Evolutionary conservation across 1,284 basidiomycete genomes (phyloP).

Genomic region (Boletus mariae): DNA sequence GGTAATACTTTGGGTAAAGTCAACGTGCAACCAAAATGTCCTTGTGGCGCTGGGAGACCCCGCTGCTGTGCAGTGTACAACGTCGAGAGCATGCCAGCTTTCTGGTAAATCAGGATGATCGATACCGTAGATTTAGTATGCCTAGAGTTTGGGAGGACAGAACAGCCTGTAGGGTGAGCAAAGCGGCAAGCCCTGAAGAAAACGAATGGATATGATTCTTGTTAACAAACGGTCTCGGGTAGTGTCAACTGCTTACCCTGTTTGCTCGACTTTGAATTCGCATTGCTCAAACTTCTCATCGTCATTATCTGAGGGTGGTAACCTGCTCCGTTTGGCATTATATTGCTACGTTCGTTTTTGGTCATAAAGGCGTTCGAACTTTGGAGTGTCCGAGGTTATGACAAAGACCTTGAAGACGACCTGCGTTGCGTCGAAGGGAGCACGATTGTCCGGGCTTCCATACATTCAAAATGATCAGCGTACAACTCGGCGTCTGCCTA

Average conservation of each 20-base stretch:
- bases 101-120: conserved; percentile 61
- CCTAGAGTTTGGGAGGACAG: conserved; percentile 56
- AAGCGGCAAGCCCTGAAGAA: conserved; percentile 44
- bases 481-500: too few relatives aligned
- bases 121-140: conserved; percentile 58
- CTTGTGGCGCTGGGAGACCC: conserved; percentile 34
- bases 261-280: too few relatives aligned
- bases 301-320: too few relatives aligned
- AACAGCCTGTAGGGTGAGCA: conserved; percentile 72
- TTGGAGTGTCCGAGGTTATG: too few relatives aligned
- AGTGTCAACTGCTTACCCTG: conserved; percentile 21
- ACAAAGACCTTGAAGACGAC: too few relatives aligned
- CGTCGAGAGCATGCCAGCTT: conserved; percentile 55
- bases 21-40: conserved; percentile 62
- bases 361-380: too few relatives aligned
- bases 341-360: too few relatives aligned
- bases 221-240: not conserved
- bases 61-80: conserved; percentile 14
- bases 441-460: too few relatives aligned
- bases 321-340: too few relatives aligned
- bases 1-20: conserved; percentile 59
- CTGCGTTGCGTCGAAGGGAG: too few relatives aligned
- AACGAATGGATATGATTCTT: not conserved
- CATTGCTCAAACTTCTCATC: too few relatives aligned
- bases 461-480: too few relatives aligned